Conservation (phyloP, 2,329 filamentous ascomycete species). For the Diplocarpon mali region DNA sequence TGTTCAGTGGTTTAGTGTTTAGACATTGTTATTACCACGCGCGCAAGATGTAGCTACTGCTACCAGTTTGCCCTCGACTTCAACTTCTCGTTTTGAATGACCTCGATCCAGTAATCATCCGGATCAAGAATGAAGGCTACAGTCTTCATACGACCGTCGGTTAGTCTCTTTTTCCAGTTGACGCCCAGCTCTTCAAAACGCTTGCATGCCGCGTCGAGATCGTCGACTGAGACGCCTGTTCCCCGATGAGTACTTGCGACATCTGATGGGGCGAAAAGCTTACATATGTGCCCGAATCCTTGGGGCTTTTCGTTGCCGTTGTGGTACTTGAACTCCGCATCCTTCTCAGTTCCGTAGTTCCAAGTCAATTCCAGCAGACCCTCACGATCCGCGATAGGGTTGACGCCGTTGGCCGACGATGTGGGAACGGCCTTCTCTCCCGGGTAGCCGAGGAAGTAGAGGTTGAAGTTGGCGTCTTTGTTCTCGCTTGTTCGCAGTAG, state of each 20-base stretch:
- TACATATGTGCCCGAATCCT: slow-evolving; percentile 89
- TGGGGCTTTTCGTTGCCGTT: slow-evolving; percentile 86
- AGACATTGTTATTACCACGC: too few relatives aligned
- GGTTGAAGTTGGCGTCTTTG: slow-evolving; percentile 63
- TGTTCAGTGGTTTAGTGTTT: too few relatives aligned
- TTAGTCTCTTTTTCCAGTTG: slow-evolving; percentile 91
- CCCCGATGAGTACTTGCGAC: background rate
- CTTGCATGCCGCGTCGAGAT: slow-evolving; percentile 76
- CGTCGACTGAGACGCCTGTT: slow-evolving; percentile 67
- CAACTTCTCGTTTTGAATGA: slow-evolving; percentile 68
- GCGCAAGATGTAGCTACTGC: background rate
- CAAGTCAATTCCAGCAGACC: slow-evolving; percentile 85
- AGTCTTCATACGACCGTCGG: slow-evolving; percentile 86
- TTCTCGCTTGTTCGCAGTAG: slow-evolving; percentile 65
- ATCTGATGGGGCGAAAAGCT: slow-evolving; percentile 26
- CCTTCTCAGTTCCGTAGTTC: slow-evolving; percentile 76
- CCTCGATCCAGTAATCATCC: slow-evolving; percentile 70
- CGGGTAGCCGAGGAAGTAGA: slow-evolving; percentile 86
- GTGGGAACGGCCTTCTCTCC: slow-evolving; percentile 42
- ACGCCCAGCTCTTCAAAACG: slow-evolving; percentile 74
- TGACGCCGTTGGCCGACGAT: slow-evolving; percentile 42
- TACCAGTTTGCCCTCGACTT: slow-evolving; percentile 29
- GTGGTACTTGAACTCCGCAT: slow-evolving; percentile 76
- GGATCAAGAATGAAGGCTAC: slow-evolving; percentile 87
- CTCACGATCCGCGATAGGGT: slow-evolving; percentile 56